Conservation (phyloP, 495 filamentous ascomycete genomes). For the Paragyromitra xinjiangensis region DNA sequence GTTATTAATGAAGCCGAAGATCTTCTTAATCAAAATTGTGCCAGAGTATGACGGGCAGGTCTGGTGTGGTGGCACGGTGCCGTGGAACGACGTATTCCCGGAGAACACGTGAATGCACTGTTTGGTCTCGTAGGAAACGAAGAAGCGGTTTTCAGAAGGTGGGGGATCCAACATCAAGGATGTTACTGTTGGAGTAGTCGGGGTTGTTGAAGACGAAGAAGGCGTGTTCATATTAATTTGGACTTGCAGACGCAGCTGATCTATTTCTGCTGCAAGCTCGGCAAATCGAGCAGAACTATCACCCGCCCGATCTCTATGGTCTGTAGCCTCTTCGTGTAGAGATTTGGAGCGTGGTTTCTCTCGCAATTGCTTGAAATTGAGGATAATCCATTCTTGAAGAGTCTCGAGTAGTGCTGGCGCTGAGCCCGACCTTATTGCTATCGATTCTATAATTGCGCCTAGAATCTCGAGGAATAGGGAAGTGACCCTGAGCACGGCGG, state of each 20-base stretch:
- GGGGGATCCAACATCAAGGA: background rate
- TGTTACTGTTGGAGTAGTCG: background rate
- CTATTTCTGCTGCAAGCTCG: conserved; percentile 21
- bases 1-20: background rate
- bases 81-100: background rate
- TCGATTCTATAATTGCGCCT: too few species aligned
- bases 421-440: too few species aligned
- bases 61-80: background rate
- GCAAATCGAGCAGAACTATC: background rate
- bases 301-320: background rate
- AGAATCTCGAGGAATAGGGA: too few species aligned
- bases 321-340: background rate
- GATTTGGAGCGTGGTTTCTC: background rate
- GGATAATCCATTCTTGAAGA: background rate
- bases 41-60: too few species aligned
- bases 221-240: conserved; percentile 25
- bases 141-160: background rate
- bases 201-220: background rate
- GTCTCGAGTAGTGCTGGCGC: too few species aligned
- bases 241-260: conserved; percentile 23
- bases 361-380: background rate
- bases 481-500: too few species aligned
- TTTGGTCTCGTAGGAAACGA: background rate
- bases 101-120: background rate
- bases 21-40: background rate